phyloP scores from a whole-genome alignment of 225 moss, liverwort and hornwort species.

The Anthoceros angustus region DNA sequence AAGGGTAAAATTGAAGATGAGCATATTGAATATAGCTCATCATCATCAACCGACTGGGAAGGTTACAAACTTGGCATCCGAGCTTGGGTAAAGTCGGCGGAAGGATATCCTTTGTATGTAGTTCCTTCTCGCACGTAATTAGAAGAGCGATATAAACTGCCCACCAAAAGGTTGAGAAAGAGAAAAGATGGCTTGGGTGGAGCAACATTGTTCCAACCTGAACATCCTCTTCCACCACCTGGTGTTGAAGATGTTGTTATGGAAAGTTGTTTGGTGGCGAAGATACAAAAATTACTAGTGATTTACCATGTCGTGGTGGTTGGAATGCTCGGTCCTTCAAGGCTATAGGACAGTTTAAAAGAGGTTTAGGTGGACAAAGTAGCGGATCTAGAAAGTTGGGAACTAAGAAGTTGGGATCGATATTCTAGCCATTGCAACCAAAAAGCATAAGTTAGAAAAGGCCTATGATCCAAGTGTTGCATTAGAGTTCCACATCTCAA shows the following conservation, averaged over 20 bases:
- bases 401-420: not conserved
- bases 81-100: slow-evolving; percentile 23
- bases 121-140: slow-evolving; percentile 28
- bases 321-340: slow-evolving; percentile 44
- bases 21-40: not conserved
- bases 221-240: slow-evolving; percentile 29
- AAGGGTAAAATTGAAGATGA: not conserved
- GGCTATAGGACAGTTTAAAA: not conserved
- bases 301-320: slow-evolving; percentile 32
- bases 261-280: slow-evolving; percentile 21
- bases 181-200: slow-evolving; percentile 56
- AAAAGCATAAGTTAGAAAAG: not conserved
- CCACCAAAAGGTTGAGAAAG: slow-evolving; percentile 17
- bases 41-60: slow-evolving; percentile 29
- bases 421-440: too few relatives aligned
- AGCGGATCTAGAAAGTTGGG: not conserved
- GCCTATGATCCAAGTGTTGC: slow-evolving; percentile 9
- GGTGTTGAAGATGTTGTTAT: slow-evolving; percentile 47
- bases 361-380: not conserved
- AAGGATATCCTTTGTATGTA: not conserved
- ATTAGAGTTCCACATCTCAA: slow-evolving; percentile 35
- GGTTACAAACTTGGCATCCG: slow-evolving; percentile 54
- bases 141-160: slow-evolving; percentile 31
- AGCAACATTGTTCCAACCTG: slow-evolving; percentile 55
- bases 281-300: slow-evolving; percentile 19